Evolutionary conservation across 768 basidiomycete genomes (phyloP).

Genomic region (Termitomyces eurrhizus): DNA sequence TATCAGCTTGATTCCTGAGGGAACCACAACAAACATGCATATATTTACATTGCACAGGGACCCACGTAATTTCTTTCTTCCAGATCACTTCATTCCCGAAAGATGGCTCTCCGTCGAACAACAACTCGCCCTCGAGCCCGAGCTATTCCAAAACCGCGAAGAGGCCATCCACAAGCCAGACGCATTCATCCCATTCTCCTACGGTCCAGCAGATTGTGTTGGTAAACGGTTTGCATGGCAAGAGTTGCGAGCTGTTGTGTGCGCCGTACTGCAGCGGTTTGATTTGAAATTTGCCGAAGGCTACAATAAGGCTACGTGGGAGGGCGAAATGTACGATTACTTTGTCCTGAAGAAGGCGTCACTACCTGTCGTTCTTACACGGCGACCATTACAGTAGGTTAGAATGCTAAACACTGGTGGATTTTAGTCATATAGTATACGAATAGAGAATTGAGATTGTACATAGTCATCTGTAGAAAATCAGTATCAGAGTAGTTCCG

Average conservation of each 20-base stretch:
- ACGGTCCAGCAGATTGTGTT: constrained; percentile 48
- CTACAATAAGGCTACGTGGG: constrained; percentile 25
- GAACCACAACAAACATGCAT: constrained; percentile 32
- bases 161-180: constrained; percentile 20
- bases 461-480: neutral
- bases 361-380: constrained; percentile 20
- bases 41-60: constrained; percentile 34
- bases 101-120: constrained; percentile 28
- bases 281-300: constrained; percentile 25
- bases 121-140: constrained; percentile 17
- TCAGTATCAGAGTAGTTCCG: neutral
- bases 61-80: constrained; percentile 33
- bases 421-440: neutral
- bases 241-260: constrained; percentile 30
- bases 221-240: constrained; percentile 35
- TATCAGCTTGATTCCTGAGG: constrained; percentile 34
- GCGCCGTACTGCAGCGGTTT: constrained; percentile 26
- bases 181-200: constrained; percentile 36
- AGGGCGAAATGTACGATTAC: constrained; percentile 24
- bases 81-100: constrained; percentile 35
- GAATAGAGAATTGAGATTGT: neutral
- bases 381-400: neutral
- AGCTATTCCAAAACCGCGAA: constrained; percentile 13
- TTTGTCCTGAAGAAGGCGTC: constrained; percentile 31
- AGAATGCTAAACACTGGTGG: neutral